phyloP scores from a whole-genome alignment of 2,329 filamentous ascomycete genomes.

The Fonsecaea multimorphosa region DNA sequence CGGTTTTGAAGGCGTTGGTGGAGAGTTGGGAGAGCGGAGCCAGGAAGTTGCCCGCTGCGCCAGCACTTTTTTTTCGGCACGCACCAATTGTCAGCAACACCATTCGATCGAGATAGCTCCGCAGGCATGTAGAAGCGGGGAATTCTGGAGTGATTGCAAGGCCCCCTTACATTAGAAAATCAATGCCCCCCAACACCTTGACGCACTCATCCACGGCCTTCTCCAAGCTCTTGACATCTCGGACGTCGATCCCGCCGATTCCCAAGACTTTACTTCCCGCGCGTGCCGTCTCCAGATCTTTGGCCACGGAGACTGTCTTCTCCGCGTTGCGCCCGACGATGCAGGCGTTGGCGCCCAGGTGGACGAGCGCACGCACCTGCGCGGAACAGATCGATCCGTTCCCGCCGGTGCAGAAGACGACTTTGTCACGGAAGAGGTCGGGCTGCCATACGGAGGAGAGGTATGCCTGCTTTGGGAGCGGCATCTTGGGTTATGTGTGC shows the following conservation, averaged over 20 bases:
- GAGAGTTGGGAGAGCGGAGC: conserved; percentile 81
- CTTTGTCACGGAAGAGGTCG: conserved; percentile 85
- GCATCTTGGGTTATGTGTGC: conserved; percentile 60
- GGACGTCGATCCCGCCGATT: conserved; percentile 76
- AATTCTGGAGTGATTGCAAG: background rate
- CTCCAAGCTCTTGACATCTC: conserved; percentile 71
- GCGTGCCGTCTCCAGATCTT: conserved; percentile 80
- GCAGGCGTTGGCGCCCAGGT: conserved; percentile 89
- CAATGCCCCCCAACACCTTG: conserved; percentile 82
- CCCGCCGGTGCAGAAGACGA: conserved; percentile 93
- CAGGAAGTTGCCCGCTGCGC: conserved; percentile 94
- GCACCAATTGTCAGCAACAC: background rate
- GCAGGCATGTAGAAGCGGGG: no score
- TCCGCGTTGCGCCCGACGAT: conserved; percentile 89
- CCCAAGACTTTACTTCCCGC: conserved; percentile 83
- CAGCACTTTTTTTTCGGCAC: conserved; percentile 76
- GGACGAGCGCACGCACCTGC: conserved; percentile 88
- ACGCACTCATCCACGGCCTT: conserved; percentile 79
- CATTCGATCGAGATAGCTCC: background rate
- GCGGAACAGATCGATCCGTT: conserved; percentile 93
- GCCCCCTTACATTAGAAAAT: conserved; percentile 89
- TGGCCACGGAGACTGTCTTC: conserved; percentile 82
- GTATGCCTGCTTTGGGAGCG: conserved; percentile 74
- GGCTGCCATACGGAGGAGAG: conserved; percentile 84
- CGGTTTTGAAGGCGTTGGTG: conserved; percentile 88